phyloP scores from a whole-genome alignment of 371 early-diverging fungal species.

The Apophysomyces trapeziformis region DNA sequence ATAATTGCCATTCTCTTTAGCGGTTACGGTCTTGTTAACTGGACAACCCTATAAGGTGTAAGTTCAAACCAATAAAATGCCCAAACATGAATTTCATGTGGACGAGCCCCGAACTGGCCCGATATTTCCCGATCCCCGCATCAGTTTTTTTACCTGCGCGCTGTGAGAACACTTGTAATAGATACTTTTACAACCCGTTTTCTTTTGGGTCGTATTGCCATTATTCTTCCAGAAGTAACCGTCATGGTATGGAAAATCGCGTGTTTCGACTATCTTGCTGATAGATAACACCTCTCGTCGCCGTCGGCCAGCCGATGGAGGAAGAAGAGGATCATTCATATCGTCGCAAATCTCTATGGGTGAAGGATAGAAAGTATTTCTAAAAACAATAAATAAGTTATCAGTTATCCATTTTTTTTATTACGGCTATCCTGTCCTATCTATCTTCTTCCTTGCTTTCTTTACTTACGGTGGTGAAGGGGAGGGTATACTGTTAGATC shows the following conservation, averaged over 20 bases:
- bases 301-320: slow-evolving; percentile 48
- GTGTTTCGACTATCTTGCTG: slow-evolving; percentile 60
- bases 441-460: not conserved
- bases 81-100: slow-evolving; percentile 8
- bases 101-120: slow-evolving; percentile 8
- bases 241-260: slow-evolving; percentile 52
- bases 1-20: slow-evolving; percentile 62
- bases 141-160: slow-evolving; percentile 31
- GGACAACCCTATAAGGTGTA: slow-evolving; percentile 46
- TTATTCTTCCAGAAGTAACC: slow-evolving; percentile 66
- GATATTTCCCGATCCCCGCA: slow-evolving; percentile 11
- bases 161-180: slow-evolving; percentile 63
- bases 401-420: too few relatives aligned
- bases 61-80: slow-evolving; percentile 7
- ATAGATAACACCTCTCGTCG: slow-evolving; percentile 67
- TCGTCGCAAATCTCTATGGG: slow-evolving; percentile 13
- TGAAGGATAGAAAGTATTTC: slow-evolving; percentile 1
- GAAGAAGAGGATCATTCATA: slow-evolving; percentile 5
- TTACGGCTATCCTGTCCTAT: too few relatives aligned
- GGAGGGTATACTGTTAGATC: not conserved
- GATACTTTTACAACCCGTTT: slow-evolving; percentile 60
- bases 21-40: slow-evolving; percentile 71
- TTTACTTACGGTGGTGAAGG: slow-evolving; percentile 1
- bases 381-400: not conserved
- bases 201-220: slow-evolving; percentile 63